phyloP scores from a whole-genome alignment of 2,329 filamentous ascomycete genomes.

The Talaromyces amestolkiae region DNA sequence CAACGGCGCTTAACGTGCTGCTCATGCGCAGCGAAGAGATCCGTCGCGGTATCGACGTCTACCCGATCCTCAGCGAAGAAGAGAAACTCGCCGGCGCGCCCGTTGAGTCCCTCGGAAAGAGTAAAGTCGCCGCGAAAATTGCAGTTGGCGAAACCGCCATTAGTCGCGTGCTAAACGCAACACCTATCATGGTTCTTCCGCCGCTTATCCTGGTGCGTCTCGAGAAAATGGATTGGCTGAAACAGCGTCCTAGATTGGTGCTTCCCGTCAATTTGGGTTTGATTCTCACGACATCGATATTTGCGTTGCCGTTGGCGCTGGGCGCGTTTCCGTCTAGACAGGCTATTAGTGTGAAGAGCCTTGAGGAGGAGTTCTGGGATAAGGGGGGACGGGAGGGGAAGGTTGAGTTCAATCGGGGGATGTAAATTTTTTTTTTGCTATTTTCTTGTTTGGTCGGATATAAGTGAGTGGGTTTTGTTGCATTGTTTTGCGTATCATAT shows the following conservation, averaged over 20 bases:
- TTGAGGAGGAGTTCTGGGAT: conserved; percentile 85
- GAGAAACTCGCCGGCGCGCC: conserved; percentile 68
- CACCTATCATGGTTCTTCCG: conserved; percentile 95
- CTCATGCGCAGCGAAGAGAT: conserved; percentile 98
- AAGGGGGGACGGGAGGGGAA: conserved; percentile 73
- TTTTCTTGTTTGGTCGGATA: background rate
- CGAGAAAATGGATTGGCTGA: conserved; percentile 80
- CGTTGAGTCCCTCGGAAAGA: conserved; percentile 75
- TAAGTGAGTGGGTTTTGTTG: background rate
- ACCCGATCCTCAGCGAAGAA: conserved; percentile 70
- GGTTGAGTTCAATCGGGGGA: conserved; percentile 96
- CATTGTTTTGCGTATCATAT: background rate
- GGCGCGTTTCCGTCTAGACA: conserved; percentile 92
- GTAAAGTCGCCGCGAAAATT: conserved; percentile 78
- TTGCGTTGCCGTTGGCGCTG: conserved; percentile 83
- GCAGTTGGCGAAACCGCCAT: conserved; percentile 92
- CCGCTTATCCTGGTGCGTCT: conserved; percentile 80
- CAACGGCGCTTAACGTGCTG: conserved; percentile 90
- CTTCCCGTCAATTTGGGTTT: conserved; percentile 81
- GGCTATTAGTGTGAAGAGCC: conserved; percentile 67
- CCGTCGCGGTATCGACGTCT: conserved; percentile 86
- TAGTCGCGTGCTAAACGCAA: conserved; percentile 87
- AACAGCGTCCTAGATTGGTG: conserved; percentile 70
- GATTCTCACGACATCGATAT: conserved; percentile 81
- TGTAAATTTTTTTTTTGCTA: conserved; percentile 51